These are phyloP conservation scores for Cavenderia fasciculata DNA, from an alignment of 78 protist genomes.

Conservation along the genomic window DNA sequence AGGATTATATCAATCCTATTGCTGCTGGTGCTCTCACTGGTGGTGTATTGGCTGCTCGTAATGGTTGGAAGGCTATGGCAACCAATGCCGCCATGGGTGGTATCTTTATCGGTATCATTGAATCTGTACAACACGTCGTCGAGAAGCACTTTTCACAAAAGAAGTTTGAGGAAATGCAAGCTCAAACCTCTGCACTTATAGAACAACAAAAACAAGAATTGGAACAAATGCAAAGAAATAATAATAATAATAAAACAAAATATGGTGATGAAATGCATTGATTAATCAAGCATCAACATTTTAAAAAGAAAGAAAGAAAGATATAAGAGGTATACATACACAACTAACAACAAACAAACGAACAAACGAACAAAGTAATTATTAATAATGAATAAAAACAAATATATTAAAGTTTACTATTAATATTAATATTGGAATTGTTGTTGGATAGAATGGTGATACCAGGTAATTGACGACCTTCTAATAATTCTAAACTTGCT, in stretches of 20 bases:
- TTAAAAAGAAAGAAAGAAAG: neutral
- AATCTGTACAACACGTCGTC: slow-evolving; percentile 36
- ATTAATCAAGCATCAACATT: neutral
- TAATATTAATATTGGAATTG: neutral
- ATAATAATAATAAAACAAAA: slow-evolving; percentile 1
- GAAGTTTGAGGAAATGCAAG: slow-evolving; percentile 15
- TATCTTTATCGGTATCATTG: slow-evolving; percentile 70
- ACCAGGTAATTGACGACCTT: slow-evolving; percentile 92
- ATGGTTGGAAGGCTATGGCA: slow-evolving; percentile 32
- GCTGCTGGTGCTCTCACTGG: slow-evolving; percentile 67
- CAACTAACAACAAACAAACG: too few relatives aligned
- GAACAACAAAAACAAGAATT: slow-evolving; percentile 10
- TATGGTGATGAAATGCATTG: too few relatives aligned
- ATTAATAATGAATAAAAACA: neutral
- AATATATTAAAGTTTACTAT: neutral
- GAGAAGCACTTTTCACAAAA: neutral
- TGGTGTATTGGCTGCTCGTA: slow-evolving; percentile 55
- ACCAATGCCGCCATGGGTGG: slow-evolving; percentile 55
- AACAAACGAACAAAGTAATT: too few relatives aligned
- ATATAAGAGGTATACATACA: neutral
- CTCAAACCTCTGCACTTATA: neutral
- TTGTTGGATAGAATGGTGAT: slow-evolving; percentile 65
- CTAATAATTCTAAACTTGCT: slow-evolving; percentile 99
- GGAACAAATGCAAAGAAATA: neutral
- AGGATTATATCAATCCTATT: slow-evolving; percentile 56